Evolutionary conservation across 768 basidiomycete species (phyloP), one percentile per base, ranked within the genome.

Genomic region (Amanita inopinata): DNA sequence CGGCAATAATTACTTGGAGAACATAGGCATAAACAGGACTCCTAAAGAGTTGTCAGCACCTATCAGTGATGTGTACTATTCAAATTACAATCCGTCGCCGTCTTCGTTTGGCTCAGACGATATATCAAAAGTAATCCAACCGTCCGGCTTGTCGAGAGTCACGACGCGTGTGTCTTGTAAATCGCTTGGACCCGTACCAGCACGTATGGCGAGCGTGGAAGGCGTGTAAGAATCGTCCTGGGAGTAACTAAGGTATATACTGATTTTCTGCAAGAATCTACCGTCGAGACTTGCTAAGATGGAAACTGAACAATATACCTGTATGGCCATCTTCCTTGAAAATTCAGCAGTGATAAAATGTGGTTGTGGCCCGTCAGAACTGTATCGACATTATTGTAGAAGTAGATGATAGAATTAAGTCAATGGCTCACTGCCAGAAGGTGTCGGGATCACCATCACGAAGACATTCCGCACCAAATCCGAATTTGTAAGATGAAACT

Each of bases 181-280:
- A 60, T 98, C 96, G 46, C 80, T 84, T 4, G 80, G 74, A 9
- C 90, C 83, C 8, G 92, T 97, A 11, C 96, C 96, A 0, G 93
- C 93, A 37, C 90, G 80, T 27, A 99, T 78, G 1, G 83, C 81
- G 46, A 99, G 70, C 14, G 85, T 87, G 0, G 88, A 84, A 0
- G 96, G 96, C 0, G 96, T 98, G 59, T 98, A 99, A 0, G 96
- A 98, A 56, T 99, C 96, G 56, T 98, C 96, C 39, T 76, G 75
- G 3, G 73, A 70, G 58, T 78, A 86, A 54, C 83, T 83, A 28
- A 93, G 78, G 58, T 76, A 76, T 34, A 94, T 75, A 51, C 85
- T 85, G 40, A 94, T 67, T 82, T 93, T 91, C 88, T 93, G 57
- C 7, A 14, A 24, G 24, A 14, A n/a, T 31, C n/a, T 17, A 17